Evolutionary conservation across 2,329 filamentous ascomycete genomes (phyloP).

Genomic region (Phialophora chinensis): DNA sequence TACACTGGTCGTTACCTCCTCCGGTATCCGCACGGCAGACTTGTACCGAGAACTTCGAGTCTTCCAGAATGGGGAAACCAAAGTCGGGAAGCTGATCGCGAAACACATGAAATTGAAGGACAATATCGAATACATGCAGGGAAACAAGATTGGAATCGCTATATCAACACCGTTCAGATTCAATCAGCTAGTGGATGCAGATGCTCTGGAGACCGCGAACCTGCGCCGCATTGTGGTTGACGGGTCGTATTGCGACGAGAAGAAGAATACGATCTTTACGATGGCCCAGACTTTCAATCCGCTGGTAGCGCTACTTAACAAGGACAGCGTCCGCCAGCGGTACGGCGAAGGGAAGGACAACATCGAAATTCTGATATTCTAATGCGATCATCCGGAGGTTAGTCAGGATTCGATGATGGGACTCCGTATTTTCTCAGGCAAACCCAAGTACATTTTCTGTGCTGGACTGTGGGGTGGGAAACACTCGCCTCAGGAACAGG

Average conservation of each 20-base stretch:
- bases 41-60: conserved; percentile 61
- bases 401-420: not conserved
- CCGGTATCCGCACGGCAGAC: conserved; percentile 85
- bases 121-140: conserved; percentile 75
- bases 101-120: conserved; percentile 98
- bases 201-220: conserved; percentile 73
- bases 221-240: conserved; percentile 85
- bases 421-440: not conserved
- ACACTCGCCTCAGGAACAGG: conserved; percentile 18
- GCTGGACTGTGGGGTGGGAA: not conserved
- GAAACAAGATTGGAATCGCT: conserved; percentile 75
- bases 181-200: conserved; percentile 80
- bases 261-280: conserved; percentile 91
- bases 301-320: conserved; percentile 74
- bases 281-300: conserved; percentile 92
- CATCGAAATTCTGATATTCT: conserved; percentile 37
- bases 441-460: not conserved
- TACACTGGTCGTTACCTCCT: conserved; percentile 84
- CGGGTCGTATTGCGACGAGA: conserved; percentile 90
- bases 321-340: conserved; percentile 62
- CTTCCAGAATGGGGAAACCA: conserved; percentile 61
- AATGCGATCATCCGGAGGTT: not conserved
- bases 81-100: conserved; percentile 90
- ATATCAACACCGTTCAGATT: conserved; percentile 88
- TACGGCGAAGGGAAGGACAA: conserved; percentile 23